These are phyloP conservation scores for Inonotus obliquus DNA, from an alignment of 1,284 basidiomycete genomes.

Conservation along the genomic window DNA sequence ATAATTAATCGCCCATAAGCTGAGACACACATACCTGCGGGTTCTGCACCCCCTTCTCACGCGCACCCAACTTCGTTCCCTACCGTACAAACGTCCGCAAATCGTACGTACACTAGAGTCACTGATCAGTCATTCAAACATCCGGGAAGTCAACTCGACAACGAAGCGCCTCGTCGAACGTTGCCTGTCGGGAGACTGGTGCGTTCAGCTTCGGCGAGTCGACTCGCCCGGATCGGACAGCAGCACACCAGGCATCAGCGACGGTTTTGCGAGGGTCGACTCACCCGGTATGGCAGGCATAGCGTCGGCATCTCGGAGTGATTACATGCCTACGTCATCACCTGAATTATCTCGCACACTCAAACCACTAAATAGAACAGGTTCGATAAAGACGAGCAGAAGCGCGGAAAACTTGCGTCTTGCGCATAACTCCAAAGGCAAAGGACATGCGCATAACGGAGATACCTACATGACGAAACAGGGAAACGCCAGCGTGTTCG, in stretches of 20 bases:
- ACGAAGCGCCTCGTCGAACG: constrained; percentile 91
- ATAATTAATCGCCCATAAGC: constrained; percentile 38
- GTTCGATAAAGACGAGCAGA: constrained; percentile 47
- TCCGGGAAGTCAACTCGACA: constrained; percentile 81
- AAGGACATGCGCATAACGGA: background rate
- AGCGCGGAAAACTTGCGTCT: constrained; percentile 51
- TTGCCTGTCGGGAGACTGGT: constrained; percentile 87
- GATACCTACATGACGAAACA: constrained; percentile 22
- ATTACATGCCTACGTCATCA: constrained; percentile 22
- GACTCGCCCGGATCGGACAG: constrained; percentile 23
- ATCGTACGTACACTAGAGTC: constrained; percentile 83
- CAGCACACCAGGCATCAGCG: constrained; percentile 23
- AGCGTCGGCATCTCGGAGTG: constrained; percentile 26
- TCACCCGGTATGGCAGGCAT: constrained; percentile 42
- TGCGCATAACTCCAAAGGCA: constrained; percentile 1
- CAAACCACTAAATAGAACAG: constrained; percentile 31
- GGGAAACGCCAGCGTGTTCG: constrained; percentile 49
- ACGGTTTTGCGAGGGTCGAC: constrained; percentile 25
- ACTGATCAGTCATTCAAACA: constrained; percentile 67
- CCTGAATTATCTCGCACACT: constrained; percentile 24
- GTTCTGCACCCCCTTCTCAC: constrained; percentile 94
- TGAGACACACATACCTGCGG: constrained; percentile 95
- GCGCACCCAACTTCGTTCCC: constrained; percentile 83
- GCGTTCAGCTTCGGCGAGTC: constrained; percentile 54
- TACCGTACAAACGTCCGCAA: constrained; percentile 90